Conservation (phyloP, 345 rosid species). For the Durio zibethinus region DNA sequence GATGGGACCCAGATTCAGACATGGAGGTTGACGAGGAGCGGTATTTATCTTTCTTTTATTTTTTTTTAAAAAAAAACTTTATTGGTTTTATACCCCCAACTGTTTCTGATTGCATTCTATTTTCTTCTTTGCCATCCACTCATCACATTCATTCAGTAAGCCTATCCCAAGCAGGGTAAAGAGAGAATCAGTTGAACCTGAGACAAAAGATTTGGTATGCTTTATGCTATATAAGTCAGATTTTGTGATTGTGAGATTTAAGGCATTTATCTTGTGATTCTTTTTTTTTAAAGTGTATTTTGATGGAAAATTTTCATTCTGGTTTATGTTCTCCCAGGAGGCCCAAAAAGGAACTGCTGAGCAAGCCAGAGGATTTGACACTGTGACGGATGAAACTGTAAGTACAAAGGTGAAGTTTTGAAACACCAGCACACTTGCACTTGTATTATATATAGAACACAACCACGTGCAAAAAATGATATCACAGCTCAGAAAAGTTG, state of each 20-base stretch:
- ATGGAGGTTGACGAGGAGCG: constrained; percentile 65
- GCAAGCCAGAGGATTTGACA: constrained; percentile 54
- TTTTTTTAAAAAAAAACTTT: neutral
- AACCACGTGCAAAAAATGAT: neutral
- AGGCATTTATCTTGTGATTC: neutral
- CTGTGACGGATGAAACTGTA: constrained; percentile 44
- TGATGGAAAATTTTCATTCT: neutral
- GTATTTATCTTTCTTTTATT: constrained; percentile 27
- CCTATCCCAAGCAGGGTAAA: constrained; percentile 19
- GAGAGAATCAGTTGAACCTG: constrained; percentile 15
- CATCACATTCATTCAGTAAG: neutral
- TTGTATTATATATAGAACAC: neutral
- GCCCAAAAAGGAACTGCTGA: constrained; percentile 45
- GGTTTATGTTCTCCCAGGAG: constrained; percentile 41
- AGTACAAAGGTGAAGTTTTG: constrained; percentile 43
- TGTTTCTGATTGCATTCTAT: neutral
- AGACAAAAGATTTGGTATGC: constrained; percentile 13
- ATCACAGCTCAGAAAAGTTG: neutral
- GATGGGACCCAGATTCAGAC: constrained; percentile 63
- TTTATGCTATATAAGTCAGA: neutral
- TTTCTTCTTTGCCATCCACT: neutral
- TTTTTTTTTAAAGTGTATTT: neutral
- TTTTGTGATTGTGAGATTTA: neutral
- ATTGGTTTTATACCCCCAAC: neutral
- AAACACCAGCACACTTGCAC: no score